These are phyloP conservation scores for Neoscytalidium dimidiatum DNA, from an alignment of 2,329 filamentous ascomycete genomes.

Conservation along the genomic window DNA sequence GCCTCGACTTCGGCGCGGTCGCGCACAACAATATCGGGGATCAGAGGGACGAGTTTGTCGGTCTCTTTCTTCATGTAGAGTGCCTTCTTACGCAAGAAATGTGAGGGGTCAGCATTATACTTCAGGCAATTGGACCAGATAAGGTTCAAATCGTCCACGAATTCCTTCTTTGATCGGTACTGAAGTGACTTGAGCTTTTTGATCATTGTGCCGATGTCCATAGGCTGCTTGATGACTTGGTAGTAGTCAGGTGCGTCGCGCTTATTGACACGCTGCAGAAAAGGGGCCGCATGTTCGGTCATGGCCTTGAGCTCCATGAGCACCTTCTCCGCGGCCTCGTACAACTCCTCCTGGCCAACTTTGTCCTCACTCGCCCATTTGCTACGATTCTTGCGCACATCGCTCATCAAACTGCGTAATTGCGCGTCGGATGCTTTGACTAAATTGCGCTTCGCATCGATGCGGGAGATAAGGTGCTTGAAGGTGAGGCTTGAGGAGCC, in stretches of 20 bases:
- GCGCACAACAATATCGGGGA: slow-evolving; percentile 87
- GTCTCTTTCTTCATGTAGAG: slow-evolving; percentile 97
- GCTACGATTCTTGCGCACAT: slow-evolving; percentile 95
- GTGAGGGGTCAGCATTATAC: slow-evolving; percentile 88
- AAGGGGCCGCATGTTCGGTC: slow-evolving; percentile 96
- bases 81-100: slow-evolving; percentile 88
- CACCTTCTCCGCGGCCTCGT: slow-evolving; percentile 95
- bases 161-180: slow-evolving; percentile 78
- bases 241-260: slow-evolving; percentile 96
- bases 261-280: slow-evolving; percentile 92
- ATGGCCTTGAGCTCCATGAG: slow-evolving; percentile 95
- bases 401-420: slow-evolving; percentile 88
- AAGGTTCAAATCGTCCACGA: slow-evolving; percentile 87
- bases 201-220: slow-evolving; percentile 97
- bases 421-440: slow-evolving; percentile 93
- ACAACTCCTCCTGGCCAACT: slow-evolving; percentile 95
- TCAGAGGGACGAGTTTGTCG: slow-evolving; percentile 91
- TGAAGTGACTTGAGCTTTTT: slow-evolving; percentile 80
- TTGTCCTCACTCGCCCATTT: slow-evolving; percentile 99
- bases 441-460: slow-evolving; percentile 87
- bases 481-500: slow-evolving; percentile 94
- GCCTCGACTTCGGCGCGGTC: slow-evolving; percentile 90
- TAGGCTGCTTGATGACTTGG: slow-evolving; percentile 89
- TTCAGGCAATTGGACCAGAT: slow-evolving; percentile 97
- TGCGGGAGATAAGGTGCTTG: slow-evolving; percentile 94